Evolutionary conservation across 176 grass and related monocot genomes (phyloP).

Genomic region (Thalia dealbata): DNA sequence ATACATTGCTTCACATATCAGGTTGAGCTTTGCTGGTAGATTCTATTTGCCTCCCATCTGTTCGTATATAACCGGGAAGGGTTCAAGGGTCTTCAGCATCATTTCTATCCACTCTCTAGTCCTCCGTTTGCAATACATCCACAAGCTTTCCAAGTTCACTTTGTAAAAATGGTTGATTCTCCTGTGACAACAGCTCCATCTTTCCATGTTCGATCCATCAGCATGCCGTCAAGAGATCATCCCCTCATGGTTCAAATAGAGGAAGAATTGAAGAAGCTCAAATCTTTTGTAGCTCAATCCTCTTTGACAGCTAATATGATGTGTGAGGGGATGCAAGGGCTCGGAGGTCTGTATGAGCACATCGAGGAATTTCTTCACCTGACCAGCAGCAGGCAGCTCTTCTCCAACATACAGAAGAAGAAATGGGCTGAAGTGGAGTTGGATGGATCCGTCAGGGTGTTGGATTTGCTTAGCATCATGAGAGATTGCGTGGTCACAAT

Average conservation of each 20-base stretch:
- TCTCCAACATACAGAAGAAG: not conserved
- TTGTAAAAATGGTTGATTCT: not conserved
- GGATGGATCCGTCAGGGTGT: slow-evolving; percentile 2
- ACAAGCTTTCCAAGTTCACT: not conserved
- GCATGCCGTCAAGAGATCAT: not conserved
- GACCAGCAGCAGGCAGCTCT: not conserved
- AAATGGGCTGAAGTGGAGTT: slow-evolving; percentile 4
- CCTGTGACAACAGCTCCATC: not conserved
- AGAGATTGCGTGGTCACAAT: not conserved
- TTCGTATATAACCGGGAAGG: not conserved
- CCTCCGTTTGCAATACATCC: not conserved
- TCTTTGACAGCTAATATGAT: not conserved
- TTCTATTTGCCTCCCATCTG: slow-evolving; percentile 1
- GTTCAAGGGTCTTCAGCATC: not conserved
- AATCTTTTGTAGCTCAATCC: not conserved
- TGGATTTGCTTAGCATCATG: not conserved
- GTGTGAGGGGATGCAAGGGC: not conserved
- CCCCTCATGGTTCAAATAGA: not conserved
- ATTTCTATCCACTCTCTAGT: not conserved
- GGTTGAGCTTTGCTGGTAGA: not conserved
- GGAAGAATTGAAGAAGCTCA: not conserved
- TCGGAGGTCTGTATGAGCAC: not conserved
- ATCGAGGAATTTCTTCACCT: not conserved
- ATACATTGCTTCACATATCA: not conserved
- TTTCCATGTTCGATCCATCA: not conserved